Percentiles rank a stretch among this genome's conserved stretches.
Conservation (phyloP, 176 grass and related monocot genomes). For the Rhynchospora tenuis region DNA sequence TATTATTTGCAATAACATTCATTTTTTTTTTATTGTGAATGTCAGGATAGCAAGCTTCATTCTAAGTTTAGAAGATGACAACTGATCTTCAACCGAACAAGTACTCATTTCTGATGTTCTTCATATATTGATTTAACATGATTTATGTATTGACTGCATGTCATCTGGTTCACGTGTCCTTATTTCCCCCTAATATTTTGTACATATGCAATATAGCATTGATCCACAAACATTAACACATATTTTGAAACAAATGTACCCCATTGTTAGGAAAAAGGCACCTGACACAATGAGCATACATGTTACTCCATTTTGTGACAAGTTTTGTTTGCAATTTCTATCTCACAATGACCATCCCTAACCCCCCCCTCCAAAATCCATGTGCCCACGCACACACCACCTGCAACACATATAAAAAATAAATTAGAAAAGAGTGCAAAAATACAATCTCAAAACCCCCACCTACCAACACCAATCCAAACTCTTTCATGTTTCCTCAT, state of each 20-base stretch:
- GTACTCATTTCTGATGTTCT: background rate
- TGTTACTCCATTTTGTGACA: constrained; percentile 3
- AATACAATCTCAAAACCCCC: background rate
- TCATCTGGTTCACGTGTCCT: background rate
- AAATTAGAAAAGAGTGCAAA: no score
- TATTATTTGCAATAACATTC: background rate
- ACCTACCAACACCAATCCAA: background rate
- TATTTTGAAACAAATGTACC: no score
- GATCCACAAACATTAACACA: background rate
- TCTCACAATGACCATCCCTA: background rate
- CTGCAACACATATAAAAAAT: no score
- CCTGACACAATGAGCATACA: background rate
- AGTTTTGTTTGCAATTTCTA: background rate
- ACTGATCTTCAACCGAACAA: constrained; percentile 21
- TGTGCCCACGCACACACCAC: no score
- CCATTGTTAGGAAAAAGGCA: background rate
- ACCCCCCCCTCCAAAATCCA: background rate
- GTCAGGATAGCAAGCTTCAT: constrained; percentile 59
- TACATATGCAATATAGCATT: background rate
- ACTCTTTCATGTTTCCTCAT: constrained; percentile 33
- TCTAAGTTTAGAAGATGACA: constrained; percentile 28
- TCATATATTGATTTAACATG: constrained; percentile 5
- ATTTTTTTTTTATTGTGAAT: constrained; percentile 28
- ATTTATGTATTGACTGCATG: background rate
- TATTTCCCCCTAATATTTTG: background rate